These are phyloP conservation scores for Stemphylium lycopersici DNA, from an alignment of 2,329 filamentous ascomycete genomes.

Conservation along the genomic window DNA sequence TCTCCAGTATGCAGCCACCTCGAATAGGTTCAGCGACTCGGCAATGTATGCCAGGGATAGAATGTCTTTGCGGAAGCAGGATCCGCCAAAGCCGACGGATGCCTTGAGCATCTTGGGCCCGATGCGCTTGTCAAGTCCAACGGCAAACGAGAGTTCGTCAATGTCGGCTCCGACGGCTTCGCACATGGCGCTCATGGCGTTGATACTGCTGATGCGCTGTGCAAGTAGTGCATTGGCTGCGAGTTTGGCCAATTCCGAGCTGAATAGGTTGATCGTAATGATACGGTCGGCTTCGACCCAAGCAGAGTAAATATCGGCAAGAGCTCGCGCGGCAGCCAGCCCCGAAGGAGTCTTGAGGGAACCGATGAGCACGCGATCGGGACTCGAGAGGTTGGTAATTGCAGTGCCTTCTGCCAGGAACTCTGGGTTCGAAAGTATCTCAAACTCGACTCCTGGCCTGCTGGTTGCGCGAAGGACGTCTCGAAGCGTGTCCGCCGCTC, in stretches of 20 bases:
- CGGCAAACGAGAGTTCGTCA: conserved; percentile 70
- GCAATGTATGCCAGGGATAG: conserved; percentile 75
- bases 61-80: conserved; percentile 83
- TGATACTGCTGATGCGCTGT: conserved; percentile 81
- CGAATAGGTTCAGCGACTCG: conserved; percentile 69
- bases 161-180: conserved; percentile 77
- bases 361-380: conserved; percentile 78
- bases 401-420: conserved; percentile 81
- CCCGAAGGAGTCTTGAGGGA: conserved; percentile 65
- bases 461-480: conserved; percentile 63
- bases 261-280: conserved; percentile 75
- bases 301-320: conserved; percentile 70
- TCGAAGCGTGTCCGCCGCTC: conserved; percentile 72
- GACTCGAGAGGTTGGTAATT: conserved; percentile 70
- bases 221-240: conserved; percentile 82
- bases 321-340: conserved; percentile 64
- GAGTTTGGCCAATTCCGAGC: conserved; percentile 78
- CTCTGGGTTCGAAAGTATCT: conserved; percentile 81
- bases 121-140: conserved; percentile 74
- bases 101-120: conserved; percentile 76
- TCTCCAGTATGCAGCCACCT: conserved; percentile 78
- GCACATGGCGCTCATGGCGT: conserved; percentile 79
- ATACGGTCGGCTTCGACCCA: conserved; percentile 74
- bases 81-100: conserved; percentile 78
- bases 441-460: conserved; percentile 57